Evolutionary conservation across 495 filamentous ascomycete species (phyloP).

Genomic region (Penicillium bovifimosum): DNA sequence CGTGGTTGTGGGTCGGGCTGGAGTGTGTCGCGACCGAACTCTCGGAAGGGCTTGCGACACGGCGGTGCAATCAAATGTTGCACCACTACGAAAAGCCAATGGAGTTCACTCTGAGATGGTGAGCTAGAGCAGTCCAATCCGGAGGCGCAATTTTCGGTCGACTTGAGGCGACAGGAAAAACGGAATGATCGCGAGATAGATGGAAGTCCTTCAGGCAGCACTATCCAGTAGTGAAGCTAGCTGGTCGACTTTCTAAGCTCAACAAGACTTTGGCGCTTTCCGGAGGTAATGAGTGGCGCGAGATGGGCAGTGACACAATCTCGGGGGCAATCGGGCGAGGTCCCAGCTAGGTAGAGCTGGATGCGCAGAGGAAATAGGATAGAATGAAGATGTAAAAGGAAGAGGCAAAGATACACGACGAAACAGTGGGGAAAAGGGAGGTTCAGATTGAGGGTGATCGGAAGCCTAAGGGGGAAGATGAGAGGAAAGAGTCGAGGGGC

Average conservation of each 20-base stretch:
- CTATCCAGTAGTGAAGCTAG: constrained; percentile 4
- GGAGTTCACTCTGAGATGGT: constrained; percentile 7
- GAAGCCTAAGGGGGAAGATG: constrained; percentile 24
- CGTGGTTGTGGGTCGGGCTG: constrained; percentile 1
- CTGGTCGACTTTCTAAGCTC: neutral
- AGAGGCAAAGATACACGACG: constrained; percentile 1
- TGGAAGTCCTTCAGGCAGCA: neutral
- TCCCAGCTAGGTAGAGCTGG: constrained; percentile 1
- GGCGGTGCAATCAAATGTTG: constrained; percentile 32
- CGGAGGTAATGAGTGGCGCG: constrained; percentile 8
- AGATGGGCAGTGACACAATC: neutral
- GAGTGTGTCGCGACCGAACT: constrained; percentile 16
- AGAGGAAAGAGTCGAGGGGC: constrained; percentile 44
- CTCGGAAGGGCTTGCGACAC: constrained; percentile 33
- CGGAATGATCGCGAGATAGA: neutral
- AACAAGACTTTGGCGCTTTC: constrained; percentile 4
- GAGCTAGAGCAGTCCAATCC: neutral
- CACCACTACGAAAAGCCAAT: neutral
- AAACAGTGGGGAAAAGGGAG: constrained; percentile 6
- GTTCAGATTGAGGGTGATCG: constrained; percentile 16
- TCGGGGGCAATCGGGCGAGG: neutral
- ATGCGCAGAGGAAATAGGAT: neutral
- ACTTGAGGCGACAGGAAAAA: neutral
- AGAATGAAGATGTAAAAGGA: neutral
- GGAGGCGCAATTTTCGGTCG: neutral